Conservation (phyloP, 139 green algal genomes). For the Picochlorum sp. region DNA sequence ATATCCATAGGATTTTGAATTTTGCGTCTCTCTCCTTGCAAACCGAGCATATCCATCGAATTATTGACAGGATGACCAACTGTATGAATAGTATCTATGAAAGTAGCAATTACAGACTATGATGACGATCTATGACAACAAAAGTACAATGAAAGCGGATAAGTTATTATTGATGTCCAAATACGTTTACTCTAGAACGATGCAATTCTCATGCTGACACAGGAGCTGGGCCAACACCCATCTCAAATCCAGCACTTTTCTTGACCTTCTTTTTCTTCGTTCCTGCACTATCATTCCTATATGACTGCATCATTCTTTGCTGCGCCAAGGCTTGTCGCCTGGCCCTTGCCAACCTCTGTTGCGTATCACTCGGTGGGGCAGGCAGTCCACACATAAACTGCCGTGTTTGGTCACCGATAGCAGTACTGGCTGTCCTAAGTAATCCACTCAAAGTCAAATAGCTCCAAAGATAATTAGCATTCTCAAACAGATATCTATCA, state of each 20-base stretch:
- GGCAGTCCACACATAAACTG: slow-evolving; percentile 20
- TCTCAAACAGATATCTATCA: slow-evolving; percentile 78
- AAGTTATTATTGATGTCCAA: too few relatives aligned
- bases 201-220: slow-evolving; percentile 1
- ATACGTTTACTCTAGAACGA: neutral
- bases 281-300: slow-evolving; percentile 1
- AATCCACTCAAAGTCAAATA: slow-evolving; percentile 41
- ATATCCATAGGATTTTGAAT: too few relatives aligned
- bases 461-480: slow-evolving; percentile 58
- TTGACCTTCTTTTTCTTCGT: slow-evolving; percentile 1
- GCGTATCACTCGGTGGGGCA: neutral
- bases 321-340: neutral
- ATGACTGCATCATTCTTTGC: neutral
- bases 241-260: slow-evolving; percentile 5
- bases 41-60: too few relatives aligned
- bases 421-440: slow-evolving; percentile 20
- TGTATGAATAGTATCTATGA: too few relatives aligned
- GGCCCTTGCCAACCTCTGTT: neutral
- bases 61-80: too few relatives aligned
- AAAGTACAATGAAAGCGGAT: too few relatives aligned
- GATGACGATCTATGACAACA: too few relatives aligned
- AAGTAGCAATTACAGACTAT: too few relatives aligned
- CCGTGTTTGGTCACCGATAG: slow-evolving; percentile 25
- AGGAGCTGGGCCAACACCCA: slow-evolving; percentile 3
- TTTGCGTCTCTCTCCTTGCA: too few relatives aligned